Conservation (phyloP, 352 stramenopile genomes). For the Sclerospora graminicola region DNA sequence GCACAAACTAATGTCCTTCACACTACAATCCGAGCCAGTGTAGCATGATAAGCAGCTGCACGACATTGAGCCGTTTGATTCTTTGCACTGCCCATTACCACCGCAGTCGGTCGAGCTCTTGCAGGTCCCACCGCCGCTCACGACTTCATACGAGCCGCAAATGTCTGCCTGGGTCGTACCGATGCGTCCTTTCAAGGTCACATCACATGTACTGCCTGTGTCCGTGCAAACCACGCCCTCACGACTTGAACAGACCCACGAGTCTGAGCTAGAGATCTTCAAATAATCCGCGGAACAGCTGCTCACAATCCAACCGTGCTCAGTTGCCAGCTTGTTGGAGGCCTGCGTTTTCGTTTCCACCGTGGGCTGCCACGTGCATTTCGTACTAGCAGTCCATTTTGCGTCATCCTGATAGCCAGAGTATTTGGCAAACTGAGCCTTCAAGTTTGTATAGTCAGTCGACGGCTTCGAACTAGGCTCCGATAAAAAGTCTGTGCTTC, state of each 20-base stretch:
- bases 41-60: conserved; percentile 74
- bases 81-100: conserved; percentile 62
- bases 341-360: conserved; percentile 47
- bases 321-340: conserved; percentile 39
- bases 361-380: conserved; percentile 52
- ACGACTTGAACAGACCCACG: conserved; percentile 59
- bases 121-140: conserved; percentile 53
- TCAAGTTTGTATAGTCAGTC: conserved; percentile 66
- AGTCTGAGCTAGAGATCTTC: conserved; percentile 50
- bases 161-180: conserved; percentile 71
- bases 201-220: conserved; percentile 54
- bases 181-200: conserved; percentile 30
- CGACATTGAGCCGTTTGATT: conserved; percentile 43
- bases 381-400: conserved; percentile 41
- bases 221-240: conserved; percentile 65
- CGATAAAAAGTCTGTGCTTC: conserved; percentile 47
- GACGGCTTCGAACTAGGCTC: conserved; percentile 51
- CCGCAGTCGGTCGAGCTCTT: conserved; percentile 55
- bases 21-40: conserved; percentile 63
- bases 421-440: conserved; percentile 60
- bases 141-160: conserved; percentile 59
- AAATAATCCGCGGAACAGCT: conserved; percentile 40
- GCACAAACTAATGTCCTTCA: conserved; percentile 63
- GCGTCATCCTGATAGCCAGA: conserved; percentile 37
- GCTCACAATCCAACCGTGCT: conserved; percentile 54